phyloP scores from a whole-genome alignment of 176 grass and related monocot genomes.

The Hordeum vulgare region MorexV3_pseudomolecules_assembly NC_058519.1:571067193-571067692 shows the following conservation, averaged over 20 bases:
- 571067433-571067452: slow-evolving; percentile 16
- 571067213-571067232: too few relatives aligned
- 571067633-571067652: not conserved
- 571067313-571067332: slow-evolving; percentile 25
- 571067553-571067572: not conserved
- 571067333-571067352: slow-evolving; percentile 69
- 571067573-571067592: not conserved
- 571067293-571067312: not conserved
- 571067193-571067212: slow-evolving; percentile 3
- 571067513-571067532: slow-evolving; percentile 40
- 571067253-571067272: not conserved
- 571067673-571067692: not conserved
- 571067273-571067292: not conserved
- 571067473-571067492: slow-evolving; percentile 41
- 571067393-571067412: slow-evolving; percentile 38
- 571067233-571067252: too few relatives aligned
- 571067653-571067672: not conserved
- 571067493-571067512: slow-evolving; percentile 53
- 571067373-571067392: slow-evolving; percentile 21
- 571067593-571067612: not conserved
- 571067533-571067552: slow-evolving; percentile 50
- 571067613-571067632: not conserved
- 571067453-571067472: slow-evolving; percentile 36
- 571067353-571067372: slow-evolving; percentile 41
- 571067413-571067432: slow-evolving; percentile 27